Percentiles rank a stretch among this genome's conserved stretches.
Evolutionary conservation across 2,329 filamentous ascomycete species (phyloP).

Genomic region (Fusarium pseudograminearum): DNA sequence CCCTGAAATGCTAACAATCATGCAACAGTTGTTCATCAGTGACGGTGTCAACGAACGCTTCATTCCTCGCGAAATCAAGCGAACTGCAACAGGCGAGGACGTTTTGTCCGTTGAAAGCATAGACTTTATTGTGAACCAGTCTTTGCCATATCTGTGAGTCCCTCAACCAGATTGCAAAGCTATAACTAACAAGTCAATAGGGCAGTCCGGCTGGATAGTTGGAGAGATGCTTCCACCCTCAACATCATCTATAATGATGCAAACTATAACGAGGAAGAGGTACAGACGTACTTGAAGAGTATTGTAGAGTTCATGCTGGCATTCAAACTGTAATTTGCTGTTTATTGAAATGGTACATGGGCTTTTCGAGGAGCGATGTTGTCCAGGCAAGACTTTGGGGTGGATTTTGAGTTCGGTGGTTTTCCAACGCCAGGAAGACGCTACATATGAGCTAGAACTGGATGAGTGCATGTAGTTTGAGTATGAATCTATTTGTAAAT

Average conservation of each 20-base stretch:
- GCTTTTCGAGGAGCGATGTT: background rate
- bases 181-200: background rate
- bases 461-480: rapidly evolving
- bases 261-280: background rate
- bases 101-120: background rate
- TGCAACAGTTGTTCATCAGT: background rate
- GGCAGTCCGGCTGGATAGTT: background rate
- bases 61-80: background rate
- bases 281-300: background rate
- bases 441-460: rapidly evolving
- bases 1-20: background rate
- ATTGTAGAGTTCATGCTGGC: background rate
- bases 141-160: background rate
- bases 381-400: rapidly evolving
- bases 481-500: rapidly evolving
- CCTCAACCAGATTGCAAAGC: too few species aligned
- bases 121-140: background rate
- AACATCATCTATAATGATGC: conserved; percentile 2
- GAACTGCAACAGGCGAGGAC: background rate
- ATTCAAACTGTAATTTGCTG: background rate
- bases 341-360: background rate
- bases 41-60: background rate
- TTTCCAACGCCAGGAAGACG: rapidly evolving
- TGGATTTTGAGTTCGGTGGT: background rate
- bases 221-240: background rate